Percentiles rank a stretch among this genome's conserved stretches.
Evolutionary conservation across 371 early-diverging fungal genomes (phyloP).

Genomic region (Mucor saturninus): DNA sequence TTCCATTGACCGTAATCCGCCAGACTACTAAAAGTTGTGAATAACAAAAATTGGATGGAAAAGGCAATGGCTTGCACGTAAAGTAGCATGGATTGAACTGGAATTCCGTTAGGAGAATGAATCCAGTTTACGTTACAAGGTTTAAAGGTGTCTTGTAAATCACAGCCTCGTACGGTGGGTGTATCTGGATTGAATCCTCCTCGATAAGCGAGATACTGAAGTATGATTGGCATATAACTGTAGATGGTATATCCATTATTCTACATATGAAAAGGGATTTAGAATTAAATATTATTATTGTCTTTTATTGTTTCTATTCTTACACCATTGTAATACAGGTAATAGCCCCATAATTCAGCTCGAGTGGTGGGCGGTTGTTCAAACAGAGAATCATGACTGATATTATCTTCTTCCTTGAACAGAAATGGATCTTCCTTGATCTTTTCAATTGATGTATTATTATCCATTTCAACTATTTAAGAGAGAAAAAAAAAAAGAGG

Average conservation of each 20-base stretch:
- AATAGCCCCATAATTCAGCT: constrained; percentile 53
- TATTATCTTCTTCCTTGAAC: background rate
- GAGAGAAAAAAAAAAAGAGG: background rate
- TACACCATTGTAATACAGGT: constrained; percentile 58
- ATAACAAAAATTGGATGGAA: constrained; percentile 48
- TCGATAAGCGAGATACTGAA: constrained; percentile 43
- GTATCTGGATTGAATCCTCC: constrained; percentile 43
- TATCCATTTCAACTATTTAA: background rate
- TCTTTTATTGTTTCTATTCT: background rate
- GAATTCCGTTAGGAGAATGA: constrained; percentile 25
- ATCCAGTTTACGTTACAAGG: constrained; percentile 48
- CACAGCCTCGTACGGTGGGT: constrained; percentile 32
- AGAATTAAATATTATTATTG: background rate
- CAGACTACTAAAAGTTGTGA: constrained; percentile 50
- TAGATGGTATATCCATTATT: constrained; percentile 55
- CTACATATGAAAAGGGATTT: constrained; percentile 16
- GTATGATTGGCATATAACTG: constrained; percentile 48
- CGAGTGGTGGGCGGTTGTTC: constrained; percentile 45
- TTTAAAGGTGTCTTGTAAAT: constrained; percentile 28
- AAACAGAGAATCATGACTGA: background rate
- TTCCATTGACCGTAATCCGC: constrained; percentile 57
- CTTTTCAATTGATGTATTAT: background rate
- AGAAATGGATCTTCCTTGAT: constrained; percentile 15
- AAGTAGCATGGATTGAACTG: constrained; percentile 50
- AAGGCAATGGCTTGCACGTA: constrained; percentile 57